phyloP scores from a whole-genome alignment of 495 filamentous ascomycete genomes.

The Aspergillus indologenus region DNA sequence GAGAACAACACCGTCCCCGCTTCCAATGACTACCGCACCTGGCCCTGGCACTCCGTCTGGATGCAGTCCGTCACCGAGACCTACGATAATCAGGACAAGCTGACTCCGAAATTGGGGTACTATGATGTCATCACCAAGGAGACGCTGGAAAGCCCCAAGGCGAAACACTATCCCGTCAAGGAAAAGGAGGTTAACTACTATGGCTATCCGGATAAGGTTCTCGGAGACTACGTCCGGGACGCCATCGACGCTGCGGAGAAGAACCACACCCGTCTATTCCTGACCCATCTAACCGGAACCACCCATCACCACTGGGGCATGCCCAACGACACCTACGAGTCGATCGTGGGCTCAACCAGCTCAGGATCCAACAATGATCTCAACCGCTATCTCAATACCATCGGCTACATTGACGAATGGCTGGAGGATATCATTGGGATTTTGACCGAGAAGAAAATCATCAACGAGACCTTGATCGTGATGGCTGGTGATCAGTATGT shows the following conservation, averaged over 20 bases:
- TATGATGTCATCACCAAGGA: conserved; percentile 39
- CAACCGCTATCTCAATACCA: conserved; percentile 42
- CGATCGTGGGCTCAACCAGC: conserved; percentile 26
- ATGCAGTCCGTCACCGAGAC: conserved; percentile 50
- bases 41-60: conserved; percentile 46
- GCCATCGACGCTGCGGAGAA: conserved; percentile 43
- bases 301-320: conserved; percentile 49
- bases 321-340: conserved; percentile 35
- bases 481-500: conserved; percentile 46
- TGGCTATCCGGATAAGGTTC: conserved; percentile 44
- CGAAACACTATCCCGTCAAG: conserved; percentile 38
- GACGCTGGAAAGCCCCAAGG: conserved; percentile 33
- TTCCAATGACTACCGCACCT: conserved; percentile 26
- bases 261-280: conserved; percentile 43
- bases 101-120: conserved; percentile 43
- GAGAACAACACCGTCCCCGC: conserved; percentile 13
- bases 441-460: conserved; percentile 46
- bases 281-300: conserved; percentile 48
- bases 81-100: conserved; percentile 44
- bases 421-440: conserved; percentile 42
- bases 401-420: conserved; percentile 45
- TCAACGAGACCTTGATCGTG: conserved; percentile 48
- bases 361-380: conserved; percentile 30
- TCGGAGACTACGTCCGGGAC: conserved; percentile 47
- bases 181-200: conserved; percentile 48